Conservation (phyloP, 768 basidiomycete genomes). For the Kwoniella botswanensis region DNA sequence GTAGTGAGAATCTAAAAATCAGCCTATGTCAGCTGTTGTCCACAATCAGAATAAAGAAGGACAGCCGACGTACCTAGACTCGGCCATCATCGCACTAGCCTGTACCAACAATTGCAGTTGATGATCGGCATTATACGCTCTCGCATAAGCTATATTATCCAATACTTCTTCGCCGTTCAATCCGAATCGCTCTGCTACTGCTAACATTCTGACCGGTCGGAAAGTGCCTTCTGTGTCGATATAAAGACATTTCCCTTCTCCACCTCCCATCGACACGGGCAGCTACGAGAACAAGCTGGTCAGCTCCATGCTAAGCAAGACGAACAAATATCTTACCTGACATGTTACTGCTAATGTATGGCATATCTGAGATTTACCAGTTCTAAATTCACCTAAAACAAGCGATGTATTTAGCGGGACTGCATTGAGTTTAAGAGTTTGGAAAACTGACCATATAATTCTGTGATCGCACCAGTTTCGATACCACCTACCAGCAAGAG, state of each 20-base stretch:
- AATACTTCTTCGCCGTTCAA: conserved; percentile 96
- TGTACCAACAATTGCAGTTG: conserved; percentile 85
- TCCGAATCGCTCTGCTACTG: conserved; percentile 94
- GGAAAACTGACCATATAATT: conserved; percentile 78
- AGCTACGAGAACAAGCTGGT: conserved; percentile 60
- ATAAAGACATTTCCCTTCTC: conserved; percentile 97
- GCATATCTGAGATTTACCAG: conserved; percentile 97
- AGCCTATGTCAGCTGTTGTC: not conserved
- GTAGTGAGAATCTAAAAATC: conserved; percentile 78
- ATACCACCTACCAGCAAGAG: conserved; percentile 68
- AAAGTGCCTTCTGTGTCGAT: conserved; percentile 99
- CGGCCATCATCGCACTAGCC: conserved; percentile 98
- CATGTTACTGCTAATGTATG: conserved; percentile 98
- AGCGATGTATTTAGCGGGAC: not conserved
- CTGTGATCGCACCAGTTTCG: conserved; percentile 97
- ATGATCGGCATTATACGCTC: conserved; percentile 98
- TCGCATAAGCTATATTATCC: conserved; percentile 97
- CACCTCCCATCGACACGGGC: conserved; percentile 96
- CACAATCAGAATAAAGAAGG: not conserved
- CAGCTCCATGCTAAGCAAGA: not conserved
- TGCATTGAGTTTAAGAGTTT: not conserved
- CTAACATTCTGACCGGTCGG: conserved; percentile 90
- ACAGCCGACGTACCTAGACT: conserved; percentile 73
- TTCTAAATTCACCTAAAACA: conserved; percentile 81
- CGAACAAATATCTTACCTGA: conserved; percentile 62